Conservation (phyloP, 1,284 basidiomycete genomes). For the Apiotrichum sp. region DNA sequence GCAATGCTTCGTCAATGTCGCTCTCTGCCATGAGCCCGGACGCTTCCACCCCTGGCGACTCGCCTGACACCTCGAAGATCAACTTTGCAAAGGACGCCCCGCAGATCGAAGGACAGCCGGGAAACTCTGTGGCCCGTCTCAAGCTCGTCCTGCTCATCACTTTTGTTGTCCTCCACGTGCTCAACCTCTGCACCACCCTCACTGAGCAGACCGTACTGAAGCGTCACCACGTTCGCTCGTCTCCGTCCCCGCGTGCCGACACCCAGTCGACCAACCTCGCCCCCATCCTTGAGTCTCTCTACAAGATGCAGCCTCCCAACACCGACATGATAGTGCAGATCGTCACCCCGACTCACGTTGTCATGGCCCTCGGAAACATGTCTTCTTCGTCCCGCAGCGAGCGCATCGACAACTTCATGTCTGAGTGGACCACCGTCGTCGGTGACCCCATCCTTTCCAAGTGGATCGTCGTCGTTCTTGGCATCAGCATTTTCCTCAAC, state of each 20-base stretch:
- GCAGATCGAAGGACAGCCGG: constrained; percentile 27
- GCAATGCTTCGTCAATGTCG: constrained; percentile 12
- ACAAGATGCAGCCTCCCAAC: constrained; percentile 48
- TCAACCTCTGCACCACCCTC: constrained; percentile 90
- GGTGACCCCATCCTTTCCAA: constrained; percentile 93
- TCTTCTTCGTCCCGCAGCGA: constrained; percentile 37
- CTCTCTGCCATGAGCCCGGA: constrained; percentile 8
- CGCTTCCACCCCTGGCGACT: constrained; percentile 10
- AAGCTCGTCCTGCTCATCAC: constrained; percentile 85
- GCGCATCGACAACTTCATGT: constrained; percentile 79
- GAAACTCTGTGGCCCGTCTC: constrained; percentile 78
- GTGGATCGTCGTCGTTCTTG: constrained; percentile 87
- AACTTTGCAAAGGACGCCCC: constrained; percentile 10
- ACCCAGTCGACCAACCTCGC: constrained; percentile 54
- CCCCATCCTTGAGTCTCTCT: constrained; percentile 58
- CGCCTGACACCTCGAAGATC: constrained; percentile 8
- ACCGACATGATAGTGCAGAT: constrained; percentile 64
- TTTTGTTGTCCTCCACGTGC: constrained; percentile 79
- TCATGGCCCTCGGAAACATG: constrained; percentile 37
- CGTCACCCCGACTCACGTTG: constrained; percentile 60
- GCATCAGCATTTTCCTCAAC: constrained; percentile 83
- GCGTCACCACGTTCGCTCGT: constrained; percentile 51
- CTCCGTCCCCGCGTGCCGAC: constrained; percentile 33
- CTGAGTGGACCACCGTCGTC: constrained; percentile 87
- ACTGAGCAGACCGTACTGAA: constrained; percentile 64